phyloP scores from a whole-genome alignment of 805 yeast genomes.

The Sugiyamaella chiloensis region DNA sequence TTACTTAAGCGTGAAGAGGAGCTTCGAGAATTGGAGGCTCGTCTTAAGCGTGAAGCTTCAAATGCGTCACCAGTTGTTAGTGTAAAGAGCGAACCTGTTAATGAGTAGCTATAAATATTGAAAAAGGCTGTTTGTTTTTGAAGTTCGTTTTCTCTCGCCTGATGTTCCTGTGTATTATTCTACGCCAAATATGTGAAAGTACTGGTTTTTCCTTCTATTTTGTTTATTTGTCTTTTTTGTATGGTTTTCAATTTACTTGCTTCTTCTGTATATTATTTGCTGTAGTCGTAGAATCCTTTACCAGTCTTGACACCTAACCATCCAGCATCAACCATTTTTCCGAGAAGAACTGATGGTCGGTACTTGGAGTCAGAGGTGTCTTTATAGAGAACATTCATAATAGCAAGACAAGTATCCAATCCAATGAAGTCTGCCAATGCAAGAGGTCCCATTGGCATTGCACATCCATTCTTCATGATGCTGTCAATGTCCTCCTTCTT shows the following conservation, averaged over 20 bases:
- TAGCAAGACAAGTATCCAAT: slow-evolving; percentile 42
- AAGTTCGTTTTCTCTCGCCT: background rate
- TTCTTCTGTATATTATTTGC: background rate
- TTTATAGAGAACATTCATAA: slow-evolving; percentile 39
- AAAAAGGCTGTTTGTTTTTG: too few species aligned
- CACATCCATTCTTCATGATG: slow-evolving; percentile 45
- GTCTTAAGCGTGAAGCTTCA: slow-evolving; percentile 17
- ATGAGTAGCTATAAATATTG: background rate
- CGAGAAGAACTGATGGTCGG: slow-evolving; percentile 38
- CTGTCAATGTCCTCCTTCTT: slow-evolving; percentile 40
- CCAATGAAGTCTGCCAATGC: slow-evolving; percentile 44
- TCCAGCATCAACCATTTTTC: slow-evolving; percentile 42
- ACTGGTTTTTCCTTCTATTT: too few species aligned
- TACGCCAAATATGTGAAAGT: too few species aligned
- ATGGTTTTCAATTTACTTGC: background rate
- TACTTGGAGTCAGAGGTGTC: slow-evolving; percentile 43
- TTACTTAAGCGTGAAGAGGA: slow-evolving; percentile 81
- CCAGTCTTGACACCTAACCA: slow-evolving; percentile 41
- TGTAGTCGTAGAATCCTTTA: slow-evolving; percentile 41
- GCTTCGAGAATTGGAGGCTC: slow-evolving; percentile 53
- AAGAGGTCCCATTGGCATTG: slow-evolving; percentile 47
- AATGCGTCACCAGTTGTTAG: slow-evolving; percentile 4
- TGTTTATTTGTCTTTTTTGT: slow-evolving; percentile 6
- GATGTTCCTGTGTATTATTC: background rate
- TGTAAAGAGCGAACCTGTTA: slow-evolving; percentile 10